Percentiles rank a stretch among this genome's conserved stretches.
These are phyloP conservation scores for Castanospermum australe DNA, from an alignment of 306 rosid genomes.

Conservation along the genomic window DNA sequence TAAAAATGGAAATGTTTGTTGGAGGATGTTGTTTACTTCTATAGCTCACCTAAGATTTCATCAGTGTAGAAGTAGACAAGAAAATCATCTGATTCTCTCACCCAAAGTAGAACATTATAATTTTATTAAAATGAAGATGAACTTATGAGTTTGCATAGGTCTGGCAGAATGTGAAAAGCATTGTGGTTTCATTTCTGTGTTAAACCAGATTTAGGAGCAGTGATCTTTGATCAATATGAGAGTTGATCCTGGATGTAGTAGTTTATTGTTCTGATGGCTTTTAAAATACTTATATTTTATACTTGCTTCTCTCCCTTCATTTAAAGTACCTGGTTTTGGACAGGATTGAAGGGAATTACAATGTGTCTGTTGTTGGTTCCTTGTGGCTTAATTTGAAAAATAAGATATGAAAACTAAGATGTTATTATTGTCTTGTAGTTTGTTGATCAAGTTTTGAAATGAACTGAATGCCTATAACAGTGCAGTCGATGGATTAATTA, in stretches of 20 bases:
- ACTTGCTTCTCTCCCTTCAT: neutral
- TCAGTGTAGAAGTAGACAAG: neutral
- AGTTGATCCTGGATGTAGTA: neutral
- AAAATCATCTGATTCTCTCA: neutral
- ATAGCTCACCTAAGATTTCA: neutral
- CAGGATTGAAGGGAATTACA: neutral
- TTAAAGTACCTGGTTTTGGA: neutral
- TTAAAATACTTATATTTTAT: neutral
- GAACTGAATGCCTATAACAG: neutral
- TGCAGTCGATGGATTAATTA: neutral
- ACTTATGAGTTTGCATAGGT: neutral
- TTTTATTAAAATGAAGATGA: neutral
- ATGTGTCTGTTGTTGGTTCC: no score
- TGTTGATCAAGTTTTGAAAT: neutral
- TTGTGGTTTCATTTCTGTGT: neutral
- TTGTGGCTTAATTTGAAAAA: neutral
- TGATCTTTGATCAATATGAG: neutral
- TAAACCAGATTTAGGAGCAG: neutral
- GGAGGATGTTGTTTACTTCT: neutral
- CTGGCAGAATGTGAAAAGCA: neutral
- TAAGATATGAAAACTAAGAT: neutral
- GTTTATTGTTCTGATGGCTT: neutral
- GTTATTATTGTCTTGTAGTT: neutral
- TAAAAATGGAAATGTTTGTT: neutral
- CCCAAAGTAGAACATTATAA: neutral